These are phyloP conservation scores for Calonectria leucothoes DNA, from an alignment of 2,329 filamentous ascomycete species.

Conservation along the genomic window DNA sequence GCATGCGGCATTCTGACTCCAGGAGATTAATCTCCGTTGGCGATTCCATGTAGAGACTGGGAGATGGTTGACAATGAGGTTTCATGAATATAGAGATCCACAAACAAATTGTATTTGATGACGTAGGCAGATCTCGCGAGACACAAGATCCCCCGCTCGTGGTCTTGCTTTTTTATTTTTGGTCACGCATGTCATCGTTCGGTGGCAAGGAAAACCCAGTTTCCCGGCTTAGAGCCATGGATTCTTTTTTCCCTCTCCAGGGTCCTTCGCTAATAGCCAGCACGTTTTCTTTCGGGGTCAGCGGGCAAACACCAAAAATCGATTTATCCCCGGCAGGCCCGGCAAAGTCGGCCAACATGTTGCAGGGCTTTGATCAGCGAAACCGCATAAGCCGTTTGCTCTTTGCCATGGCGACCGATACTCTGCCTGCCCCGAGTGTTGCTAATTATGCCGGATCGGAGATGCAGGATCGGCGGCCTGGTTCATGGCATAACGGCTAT, in stretches of 20 bases:
- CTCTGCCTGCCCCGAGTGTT: conserved; percentile 1
- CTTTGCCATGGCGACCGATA: not conserved
- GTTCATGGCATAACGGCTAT: not conserved
- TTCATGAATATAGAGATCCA: not conserved
- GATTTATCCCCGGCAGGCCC: not conserved
- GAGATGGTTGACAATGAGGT: not conserved
- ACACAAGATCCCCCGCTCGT: not conserved
- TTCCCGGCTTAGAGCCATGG: not conserved
- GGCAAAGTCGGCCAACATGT: not conserved
- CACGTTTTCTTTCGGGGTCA: not conserved
- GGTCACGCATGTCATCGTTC: not conserved
- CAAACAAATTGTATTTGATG: not conserved
- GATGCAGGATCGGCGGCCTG: not conserved
- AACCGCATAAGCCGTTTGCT: not conserved
- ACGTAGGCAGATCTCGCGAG: not conserved
- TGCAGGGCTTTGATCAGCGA: not conserved
- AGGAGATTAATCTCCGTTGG: not conserved
- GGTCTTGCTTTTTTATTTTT: not conserved
- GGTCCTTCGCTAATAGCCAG: not conserved
- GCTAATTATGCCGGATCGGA: not conserved
- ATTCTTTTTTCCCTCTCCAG: not conserved
- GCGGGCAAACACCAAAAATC: not conserved
- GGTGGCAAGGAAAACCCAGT: not conserved
- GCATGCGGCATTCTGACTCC: not conserved
- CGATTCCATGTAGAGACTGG: not conserved